These are phyloP conservation scores for Talaromyces adpressus DNA, from an alignment of 495 filamentous ascomycete species.

Conservation along the genomic window DNA sequence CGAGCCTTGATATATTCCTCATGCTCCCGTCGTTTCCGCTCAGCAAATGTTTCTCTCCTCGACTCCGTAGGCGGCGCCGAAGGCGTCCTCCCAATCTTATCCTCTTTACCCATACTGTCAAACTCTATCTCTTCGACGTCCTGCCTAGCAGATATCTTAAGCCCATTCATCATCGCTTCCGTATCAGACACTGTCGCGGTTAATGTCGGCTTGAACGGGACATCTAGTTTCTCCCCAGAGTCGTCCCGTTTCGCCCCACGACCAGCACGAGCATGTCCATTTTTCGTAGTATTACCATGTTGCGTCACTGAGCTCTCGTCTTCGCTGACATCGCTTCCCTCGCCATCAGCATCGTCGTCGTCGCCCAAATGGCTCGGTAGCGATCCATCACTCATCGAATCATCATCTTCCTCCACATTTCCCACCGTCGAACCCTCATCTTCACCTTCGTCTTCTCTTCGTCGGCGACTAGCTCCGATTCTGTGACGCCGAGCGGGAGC, in stretches of 20 bases:
- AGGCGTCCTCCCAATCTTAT: conserved; percentile 25
- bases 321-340: conserved; percentile 70
- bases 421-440: conserved; percentile 60
- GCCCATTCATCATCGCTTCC: conserved; percentile 79
- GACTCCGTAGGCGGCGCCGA: conserved; percentile 34
- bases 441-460: conserved; percentile 70
- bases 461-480: conserved; percentile 66
- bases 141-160: conserved; percentile 52
- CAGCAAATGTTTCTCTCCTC: conserved; percentile 45
- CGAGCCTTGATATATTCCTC: conserved; percentile 84
- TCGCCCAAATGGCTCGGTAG: conserved; percentile 68
- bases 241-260: neutral
- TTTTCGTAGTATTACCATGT: conserved; percentile 36
- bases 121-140: conserved; percentile 57
- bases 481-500: conserved; percentile 59
- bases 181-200: conserved; percentile 57
- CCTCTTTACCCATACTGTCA: conserved; percentile 45
- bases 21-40: conserved; percentile 73
- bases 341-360: conserved; percentile 58
- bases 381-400: conserved; percentile 77
- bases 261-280: conserved; percentile 25
- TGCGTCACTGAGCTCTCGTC: conserved; percentile 43
- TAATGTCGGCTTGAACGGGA: conserved; percentile 18
- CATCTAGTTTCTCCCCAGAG: conserved; percentile 1
- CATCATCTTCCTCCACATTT: conserved; percentile 68